Evolutionary conservation across 1,139 yeast species (phyloP).

Genomic region (Zygosaccharomyces sapae): DNA sequence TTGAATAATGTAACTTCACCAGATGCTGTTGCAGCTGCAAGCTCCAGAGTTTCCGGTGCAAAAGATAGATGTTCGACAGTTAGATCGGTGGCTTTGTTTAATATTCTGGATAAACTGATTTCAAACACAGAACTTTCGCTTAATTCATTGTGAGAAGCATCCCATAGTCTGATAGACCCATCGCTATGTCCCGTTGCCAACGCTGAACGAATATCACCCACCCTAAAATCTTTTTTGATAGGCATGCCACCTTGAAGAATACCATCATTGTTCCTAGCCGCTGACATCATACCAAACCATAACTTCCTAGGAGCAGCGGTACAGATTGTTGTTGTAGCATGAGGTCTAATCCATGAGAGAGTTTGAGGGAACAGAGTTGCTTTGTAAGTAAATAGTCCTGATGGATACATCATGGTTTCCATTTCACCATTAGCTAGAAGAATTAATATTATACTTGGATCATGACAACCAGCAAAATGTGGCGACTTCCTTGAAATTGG

Average conservation of each 20-base stretch:
- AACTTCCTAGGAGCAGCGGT: conserved; percentile 56
- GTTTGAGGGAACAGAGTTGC: conserved; percentile 73
- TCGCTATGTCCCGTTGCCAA: conserved; percentile 76
- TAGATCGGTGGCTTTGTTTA: conserved; percentile 43
- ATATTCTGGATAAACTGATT: conserved; percentile 47
- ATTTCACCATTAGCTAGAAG: conserved; percentile 57
- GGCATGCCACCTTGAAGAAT: conserved; percentile 79
- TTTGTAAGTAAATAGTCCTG: conserved; percentile 52
- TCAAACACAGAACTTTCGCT: conserved; percentile 60
- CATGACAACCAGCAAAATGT: conserved; percentile 65
- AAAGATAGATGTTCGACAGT: conserved; percentile 60
- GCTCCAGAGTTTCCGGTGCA: conserved; percentile 73
- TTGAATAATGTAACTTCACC: conserved; percentile 77
- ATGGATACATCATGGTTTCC: conserved; percentile 50
- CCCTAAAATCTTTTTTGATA: conserved; percentile 50
- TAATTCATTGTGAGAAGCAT: conserved; percentile 72
- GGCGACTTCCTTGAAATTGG: conserved; percentile 57
- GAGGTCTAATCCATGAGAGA: conserved; percentile 72
- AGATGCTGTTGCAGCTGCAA: conserved; percentile 55
- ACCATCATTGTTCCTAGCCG: conserved; percentile 41
- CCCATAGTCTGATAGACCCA: conserved; percentile 76
- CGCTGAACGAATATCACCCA: conserved; percentile 58
- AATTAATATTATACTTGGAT: conserved; percentile 58
- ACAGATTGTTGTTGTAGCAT: conserved; percentile 52
- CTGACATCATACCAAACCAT: conserved; percentile 67